Conservation (phyloP, 140 eudicot genomes). For the Cichorium intybus region DNA sequence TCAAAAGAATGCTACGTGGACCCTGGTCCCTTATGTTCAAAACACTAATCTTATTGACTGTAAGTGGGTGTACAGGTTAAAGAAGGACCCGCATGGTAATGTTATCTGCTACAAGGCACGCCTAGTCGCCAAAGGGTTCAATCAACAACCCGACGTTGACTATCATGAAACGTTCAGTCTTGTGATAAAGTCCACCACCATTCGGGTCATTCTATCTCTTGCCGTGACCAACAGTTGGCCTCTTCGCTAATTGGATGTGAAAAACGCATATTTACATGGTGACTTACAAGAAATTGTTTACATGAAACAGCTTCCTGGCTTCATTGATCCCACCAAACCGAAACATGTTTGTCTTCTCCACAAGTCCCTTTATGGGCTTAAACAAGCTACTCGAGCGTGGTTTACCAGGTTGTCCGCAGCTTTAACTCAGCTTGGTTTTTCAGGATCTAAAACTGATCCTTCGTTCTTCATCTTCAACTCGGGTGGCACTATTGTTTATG, state of each 20-base stretch:
- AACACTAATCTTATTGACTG: neutral
- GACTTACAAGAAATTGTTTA: neutral
- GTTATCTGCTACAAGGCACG: neutral
- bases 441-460: too few species aligned
- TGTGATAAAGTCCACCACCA: neutral
- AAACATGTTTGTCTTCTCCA: neutral
- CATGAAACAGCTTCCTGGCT: neutral
- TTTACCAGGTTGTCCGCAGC: too few species aligned
- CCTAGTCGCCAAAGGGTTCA: neutral
- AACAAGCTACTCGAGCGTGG: neutral
- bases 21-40: neutral
- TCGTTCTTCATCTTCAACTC: too few species aligned
- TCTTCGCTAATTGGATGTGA: neutral
- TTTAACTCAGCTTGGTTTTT: too few species aligned
- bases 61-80: neutral
- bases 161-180: neutral
- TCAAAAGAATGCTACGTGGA: neutral
- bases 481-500: too few species aligned
- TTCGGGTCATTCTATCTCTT: neutral
- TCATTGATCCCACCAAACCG: neutral
- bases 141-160: neutral
- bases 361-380: neutral
- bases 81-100: neutral
- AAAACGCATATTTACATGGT: neutral
- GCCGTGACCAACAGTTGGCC: neutral